phyloP scores from a whole-genome alignment of 1,284 basidiomycete species.

The Trametes versicolor region DNA sequence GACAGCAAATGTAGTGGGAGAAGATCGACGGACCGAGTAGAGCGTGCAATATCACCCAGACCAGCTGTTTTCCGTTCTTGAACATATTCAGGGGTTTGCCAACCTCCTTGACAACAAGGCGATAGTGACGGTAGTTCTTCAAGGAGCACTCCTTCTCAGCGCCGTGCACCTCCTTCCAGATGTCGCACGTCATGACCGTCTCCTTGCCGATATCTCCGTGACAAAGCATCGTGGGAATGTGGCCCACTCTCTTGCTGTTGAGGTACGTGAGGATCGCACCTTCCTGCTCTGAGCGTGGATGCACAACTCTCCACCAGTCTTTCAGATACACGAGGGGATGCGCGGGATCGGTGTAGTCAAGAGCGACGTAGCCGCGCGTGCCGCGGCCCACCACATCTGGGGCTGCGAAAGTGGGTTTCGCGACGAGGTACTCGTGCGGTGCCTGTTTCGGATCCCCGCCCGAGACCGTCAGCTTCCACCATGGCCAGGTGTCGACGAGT shows the following conservation, averaged over 20 bases:
- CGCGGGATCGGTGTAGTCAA: background rate
- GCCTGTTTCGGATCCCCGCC: background rate
- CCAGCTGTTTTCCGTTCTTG: slow-evolving; percentile 5
- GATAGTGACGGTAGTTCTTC: slow-evolving; percentile 25
- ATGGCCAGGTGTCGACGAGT: background rate
- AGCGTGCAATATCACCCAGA: background rate
- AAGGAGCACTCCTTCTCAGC: slow-evolving; percentile 3
- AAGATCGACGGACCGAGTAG: background rate
- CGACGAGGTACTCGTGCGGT: slow-evolving; percentile 12
- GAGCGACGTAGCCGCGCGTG: background rate
- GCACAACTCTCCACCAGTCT: background rate
- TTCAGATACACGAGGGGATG: background rate
- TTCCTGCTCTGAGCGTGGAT: background rate
- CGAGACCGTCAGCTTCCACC: slow-evolving; percentile 4
- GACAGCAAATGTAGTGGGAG: background rate
- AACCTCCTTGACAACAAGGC: slow-evolving; percentile 35
- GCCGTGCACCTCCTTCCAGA: background rate
- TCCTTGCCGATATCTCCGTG: slow-evolving; percentile 4
- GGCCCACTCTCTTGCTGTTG: background rate
- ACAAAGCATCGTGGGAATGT: background rate
- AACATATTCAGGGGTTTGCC: slow-evolving; percentile 27
- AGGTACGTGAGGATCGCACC: background rate
- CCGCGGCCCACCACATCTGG: slow-evolving; percentile 12
- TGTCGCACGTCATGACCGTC: background rate
- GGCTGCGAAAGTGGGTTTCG: slow-evolving; percentile 4